Base-by-base conservation (phyloP, 2,329 filamentous ascomycete genomes). In the Diplodia seriata region DNA sequence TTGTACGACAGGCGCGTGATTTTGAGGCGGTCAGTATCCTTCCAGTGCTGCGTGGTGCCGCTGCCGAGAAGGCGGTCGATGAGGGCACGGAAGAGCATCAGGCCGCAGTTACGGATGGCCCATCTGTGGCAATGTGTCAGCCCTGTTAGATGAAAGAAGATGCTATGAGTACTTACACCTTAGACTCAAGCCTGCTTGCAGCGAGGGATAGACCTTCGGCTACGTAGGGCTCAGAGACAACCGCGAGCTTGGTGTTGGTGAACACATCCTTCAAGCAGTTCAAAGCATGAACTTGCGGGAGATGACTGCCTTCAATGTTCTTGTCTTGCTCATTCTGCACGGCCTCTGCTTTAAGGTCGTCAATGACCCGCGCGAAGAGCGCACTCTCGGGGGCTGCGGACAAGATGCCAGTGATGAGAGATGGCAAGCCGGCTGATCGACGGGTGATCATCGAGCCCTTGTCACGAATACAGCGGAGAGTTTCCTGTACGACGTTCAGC, bases 221-320 rank as follows among this genome's bases (percentile, higher is more conserved):
- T 8, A 97, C 84, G 72, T 93, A 90, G 0, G 83, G 82, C 73
- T 97, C 92, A 0, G 92, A 91, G 65, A 86, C 85, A 67, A 88
- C 87, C 33, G 91, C 85, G 15, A 98, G 84, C 61, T 88, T 87
- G 0, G 93, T 92, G 72, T 90, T 93, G 68, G 92, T 94, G 78
- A 97, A 95, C 2, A 97, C 90, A 71, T 97, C 93, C 75, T 95
- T 95, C 68, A 99, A 82, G 69, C 92, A 97, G 76, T 99, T 99
- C 75, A 97, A 86, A 0, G 95, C 93, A 77, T 99, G 95, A 0
- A 99, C 95, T 78, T 99, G 94, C 0, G 93, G 91, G 4, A 98
- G 81, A 50, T 91, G 84, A 36, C 85, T 80, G 59, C 86, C 82
- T 69, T 82, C 80, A 12, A 83, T 82, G 14, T 81, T 90, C 2